Evolutionary conservation across 2,329 filamentous ascomycete genomes (phyloP), one percentile per base, ranked within the genome.

Genomic region (Penicillium sp.): DNA sequence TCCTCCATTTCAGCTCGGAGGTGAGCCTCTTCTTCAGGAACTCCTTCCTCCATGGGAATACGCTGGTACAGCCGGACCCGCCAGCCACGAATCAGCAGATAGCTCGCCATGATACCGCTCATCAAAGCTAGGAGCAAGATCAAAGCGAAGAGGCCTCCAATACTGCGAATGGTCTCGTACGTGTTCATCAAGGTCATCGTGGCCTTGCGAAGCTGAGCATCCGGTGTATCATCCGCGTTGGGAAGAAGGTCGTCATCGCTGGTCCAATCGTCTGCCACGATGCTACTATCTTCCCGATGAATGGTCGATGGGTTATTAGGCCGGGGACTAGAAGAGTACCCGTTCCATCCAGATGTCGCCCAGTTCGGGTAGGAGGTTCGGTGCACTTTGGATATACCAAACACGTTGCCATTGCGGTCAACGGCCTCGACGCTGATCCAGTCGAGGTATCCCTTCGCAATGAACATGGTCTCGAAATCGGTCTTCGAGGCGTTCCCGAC

Each of bases 391-490:
- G 66, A 68, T 3, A 44, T 62, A 4, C 61, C 61, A 16, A 68
- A 39, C 18, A 62, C 60, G 7, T 60, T 55, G 43, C 65, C 65
- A n/a, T 66, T 50, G 10, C 22, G 54, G 36, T 67, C 59, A 5
- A 68, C 54, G 2, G 66, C 66, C 24, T 66, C 65, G 37, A 39
- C 65, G 5, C 61, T 63, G 2, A 68, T 46, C 66, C 66, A 68
- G 41, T 68, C 66, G 47, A 68, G 58, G 36, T 65, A 68, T 11
- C 66, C 66, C 14, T 50, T 50, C 22, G 59, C 63, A 3, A 66
- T 65, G 47, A 61, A 67, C 63, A 67, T 68, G 19, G 61, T 61
- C 46, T 68, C 66, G 19, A 68, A 68, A 27, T 63, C 65, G 4
- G 31, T 35, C 35, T 61, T 66, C 22, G 61, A 44, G n/a, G 55